Evolutionary conservation across 2,329 filamentous ascomycete species (phyloP).

Genomic region (Colletotrichum destructivum): DNA sequence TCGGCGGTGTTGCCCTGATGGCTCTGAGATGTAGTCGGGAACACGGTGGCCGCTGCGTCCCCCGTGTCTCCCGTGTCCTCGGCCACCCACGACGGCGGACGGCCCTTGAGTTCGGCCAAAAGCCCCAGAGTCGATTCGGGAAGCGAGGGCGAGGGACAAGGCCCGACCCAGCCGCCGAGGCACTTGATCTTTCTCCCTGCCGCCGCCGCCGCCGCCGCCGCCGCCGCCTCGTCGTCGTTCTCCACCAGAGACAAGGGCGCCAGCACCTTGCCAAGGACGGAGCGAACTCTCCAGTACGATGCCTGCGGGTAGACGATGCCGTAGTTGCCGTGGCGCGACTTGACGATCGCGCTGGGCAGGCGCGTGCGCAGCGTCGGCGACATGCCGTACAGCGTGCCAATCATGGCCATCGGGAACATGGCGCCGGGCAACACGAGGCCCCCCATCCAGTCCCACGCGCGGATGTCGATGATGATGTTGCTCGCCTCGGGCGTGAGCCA

Average conservation of each 20-base stretch:
- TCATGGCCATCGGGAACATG: too few relatives aligned
- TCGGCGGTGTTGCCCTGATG: not conserved
- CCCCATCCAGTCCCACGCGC: too few relatives aligned
- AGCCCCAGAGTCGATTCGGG: not conserved
- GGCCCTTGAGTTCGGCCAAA: not conserved
- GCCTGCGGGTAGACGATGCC: slow-evolving; percentile 1
- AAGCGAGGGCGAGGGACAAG: not conserved
- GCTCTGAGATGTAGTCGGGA: not conserved
- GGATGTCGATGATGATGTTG: too few relatives aligned
- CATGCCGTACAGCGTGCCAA: too few relatives aligned
- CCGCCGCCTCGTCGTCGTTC: not conserved
- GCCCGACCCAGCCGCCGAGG: not conserved
- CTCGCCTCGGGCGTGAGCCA: too few relatives aligned
- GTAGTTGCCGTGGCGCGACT: not conserved
- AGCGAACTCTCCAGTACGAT: not conserved
- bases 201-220: not conserved
- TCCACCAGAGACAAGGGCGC: not conserved
- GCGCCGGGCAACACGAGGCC: too few relatives aligned
- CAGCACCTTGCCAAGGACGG: slow-evolving; percentile 2
- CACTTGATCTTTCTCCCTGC: not conserved
- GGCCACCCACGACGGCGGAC: not conserved
- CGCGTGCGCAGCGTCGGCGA: too few relatives aligned
- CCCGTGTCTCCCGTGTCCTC: not conserved
- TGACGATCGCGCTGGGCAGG: not conserved
- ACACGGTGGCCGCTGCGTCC: not conserved